phyloP scores from a whole-genome alignment of 345 rosid species.

The Carallia brachiata region DNA sequence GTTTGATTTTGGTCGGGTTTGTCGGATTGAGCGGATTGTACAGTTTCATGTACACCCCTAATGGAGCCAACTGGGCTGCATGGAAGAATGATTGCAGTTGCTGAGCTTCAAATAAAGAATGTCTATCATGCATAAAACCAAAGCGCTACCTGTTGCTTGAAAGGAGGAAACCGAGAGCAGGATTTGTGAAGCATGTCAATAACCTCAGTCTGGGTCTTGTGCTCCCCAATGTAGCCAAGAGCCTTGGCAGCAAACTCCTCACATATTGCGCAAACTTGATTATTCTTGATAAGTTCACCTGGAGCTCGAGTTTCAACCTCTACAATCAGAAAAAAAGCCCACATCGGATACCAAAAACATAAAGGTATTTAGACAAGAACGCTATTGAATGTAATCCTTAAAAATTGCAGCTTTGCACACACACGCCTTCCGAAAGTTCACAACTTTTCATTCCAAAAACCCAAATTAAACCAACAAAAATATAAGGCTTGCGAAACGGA shows the following conservation, averaged over 20 bases:
- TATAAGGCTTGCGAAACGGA: no score
- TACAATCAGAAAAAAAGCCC: background rate
- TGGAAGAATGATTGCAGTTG: no score
- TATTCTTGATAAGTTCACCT: slow-evolving; percentile 33
- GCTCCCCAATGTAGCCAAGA: slow-evolving; percentile 54
- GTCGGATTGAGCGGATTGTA: no score
- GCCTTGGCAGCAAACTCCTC: slow-evolving; percentile 69
- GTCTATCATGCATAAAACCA: background rate
- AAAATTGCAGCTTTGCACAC: no score
- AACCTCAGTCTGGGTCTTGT: slow-evolving; percentile 71
- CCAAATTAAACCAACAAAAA: background rate
- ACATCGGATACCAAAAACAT: background rate
- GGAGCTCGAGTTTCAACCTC: slow-evolving; percentile 9
- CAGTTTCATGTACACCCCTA: no score
- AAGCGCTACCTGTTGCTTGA: slow-evolving; percentile 55
- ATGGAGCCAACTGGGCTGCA: no score
- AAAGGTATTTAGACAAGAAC: background rate
- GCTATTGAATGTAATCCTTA: background rate
- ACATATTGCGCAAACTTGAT: slow-evolving; percentile 69
- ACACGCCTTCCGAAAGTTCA: no score
- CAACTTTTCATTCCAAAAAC: background rate
- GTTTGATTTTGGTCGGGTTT: no score
- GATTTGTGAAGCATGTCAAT: slow-evolving; percentile 50
- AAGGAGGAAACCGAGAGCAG: slow-evolving; percentile 58
- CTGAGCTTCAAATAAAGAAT: no score